A percentile compares a stretch with the other conserved stretches of the same genome.
phyloP scores from a whole-genome alignment of 2,329 filamentous ascomycete genomes.

The Calonectria hongkongensis region DNA sequence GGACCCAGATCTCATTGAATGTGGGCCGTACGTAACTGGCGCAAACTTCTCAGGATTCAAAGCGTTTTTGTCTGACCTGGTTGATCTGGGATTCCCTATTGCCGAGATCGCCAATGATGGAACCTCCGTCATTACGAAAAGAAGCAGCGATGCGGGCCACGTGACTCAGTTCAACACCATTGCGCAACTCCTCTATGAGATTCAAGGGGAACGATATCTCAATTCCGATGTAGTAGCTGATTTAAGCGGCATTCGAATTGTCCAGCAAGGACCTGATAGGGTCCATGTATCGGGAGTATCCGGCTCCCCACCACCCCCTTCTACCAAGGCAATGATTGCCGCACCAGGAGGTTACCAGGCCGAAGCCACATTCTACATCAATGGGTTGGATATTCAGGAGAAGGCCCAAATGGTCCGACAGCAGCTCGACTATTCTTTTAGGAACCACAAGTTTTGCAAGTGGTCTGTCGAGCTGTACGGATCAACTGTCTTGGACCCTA shows the following conservation, averaged over 20 bases:
- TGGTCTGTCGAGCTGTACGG: slow-evolving; percentile 62
- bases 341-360: slow-evolving; percentile 67
- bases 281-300: slow-evolving; percentile 58
- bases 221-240: slow-evolving; percentile 67
- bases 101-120: slow-evolving; percentile 56
- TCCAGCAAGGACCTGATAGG: slow-evolving; percentile 61
- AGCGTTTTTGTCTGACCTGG: neutral
- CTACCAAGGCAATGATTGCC: slow-evolving; percentile 63
- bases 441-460: slow-evolving; percentile 58
- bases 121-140: slow-evolving; percentile 59
- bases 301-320: slow-evolving; percentile 57
- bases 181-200: slow-evolving; percentile 66
- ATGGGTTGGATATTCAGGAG: slow-evolving; percentile 64
- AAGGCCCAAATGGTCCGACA: slow-evolving; percentile 66
- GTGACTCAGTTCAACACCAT: slow-evolving; percentile 61
- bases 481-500: slow-evolving; percentile 61
- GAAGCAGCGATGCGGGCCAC: slow-evolving; percentile 59
- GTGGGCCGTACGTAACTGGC: slow-evolving; percentile 12
- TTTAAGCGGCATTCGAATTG: slow-evolving; percentile 64
- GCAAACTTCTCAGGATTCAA: slow-evolving; percentile 30
- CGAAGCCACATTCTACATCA: slow-evolving; percentile 65
- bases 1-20: slow-evolving; percentile 50
- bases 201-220: slow-evolving; percentile 66
- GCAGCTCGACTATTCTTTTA: slow-evolving; percentile 60
- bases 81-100: slow-evolving; percentile 25